Evolutionary conservation across 768 basidiomycete genomes (phyloP).

Genomic region (Pulveroboletus sp.): DNA sequence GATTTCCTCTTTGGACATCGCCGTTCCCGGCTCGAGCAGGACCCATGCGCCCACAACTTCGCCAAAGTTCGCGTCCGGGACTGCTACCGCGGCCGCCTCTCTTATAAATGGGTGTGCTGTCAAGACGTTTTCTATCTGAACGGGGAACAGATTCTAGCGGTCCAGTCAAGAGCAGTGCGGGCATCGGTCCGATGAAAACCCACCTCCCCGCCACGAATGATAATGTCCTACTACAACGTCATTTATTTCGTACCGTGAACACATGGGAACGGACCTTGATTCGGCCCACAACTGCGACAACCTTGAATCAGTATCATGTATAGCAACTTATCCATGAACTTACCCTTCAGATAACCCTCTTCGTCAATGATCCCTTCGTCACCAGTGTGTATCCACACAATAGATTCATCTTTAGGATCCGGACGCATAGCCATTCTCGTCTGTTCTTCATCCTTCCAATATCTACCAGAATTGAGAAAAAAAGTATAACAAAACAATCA

Average conservation of each 20-base stretch:
- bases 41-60: constrained; percentile 84
- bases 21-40: constrained; percentile 39
- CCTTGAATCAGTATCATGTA: background rate
- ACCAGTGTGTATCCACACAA: constrained; percentile 79
- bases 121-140: constrained; percentile 77
- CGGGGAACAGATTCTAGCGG: constrained; percentile 72
- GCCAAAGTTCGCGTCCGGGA: constrained; percentile 63
- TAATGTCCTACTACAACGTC: constrained; percentile 53
- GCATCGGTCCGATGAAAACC: background rate
- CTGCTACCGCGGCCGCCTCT: constrained; percentile 71
- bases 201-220: constrained; percentile 84
- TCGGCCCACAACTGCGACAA: constrained; percentile 61
- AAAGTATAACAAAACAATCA: background rate
- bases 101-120: constrained; percentile 50
- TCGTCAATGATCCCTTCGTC: constrained; percentile 79
- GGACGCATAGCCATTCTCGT: constrained; percentile 54
- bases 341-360: constrained; percentile 73
- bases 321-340: constrained; percentile 20
- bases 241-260: background rate
- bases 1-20: constrained; percentile 48
- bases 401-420: constrained; percentile 46
- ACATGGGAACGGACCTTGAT: constrained; percentile 51
- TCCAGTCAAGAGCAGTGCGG: background rate
- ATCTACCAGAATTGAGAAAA: constrained; percentile 38
- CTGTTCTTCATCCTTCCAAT: constrained; percentile 72